Conservation (phyloP, 805 yeast species). For the Saturnispora mendoncae region DNA sequence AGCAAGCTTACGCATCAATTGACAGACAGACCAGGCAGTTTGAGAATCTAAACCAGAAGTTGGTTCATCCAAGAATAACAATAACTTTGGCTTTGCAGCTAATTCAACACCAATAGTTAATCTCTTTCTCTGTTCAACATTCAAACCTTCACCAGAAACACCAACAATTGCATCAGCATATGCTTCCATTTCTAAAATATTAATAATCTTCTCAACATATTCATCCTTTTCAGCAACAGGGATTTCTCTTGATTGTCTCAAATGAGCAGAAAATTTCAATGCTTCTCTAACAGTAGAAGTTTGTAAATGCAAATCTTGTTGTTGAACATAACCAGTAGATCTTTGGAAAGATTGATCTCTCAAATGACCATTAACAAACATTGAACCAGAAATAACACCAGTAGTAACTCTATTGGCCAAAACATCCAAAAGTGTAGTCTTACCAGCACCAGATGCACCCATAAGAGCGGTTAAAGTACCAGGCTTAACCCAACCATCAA, state of each 20-base stretch:
- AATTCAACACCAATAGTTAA: constrained; percentile 49
- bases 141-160: constrained; percentile 41
- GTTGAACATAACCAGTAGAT: constrained; percentile 51
- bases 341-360: constrained; percentile 43
- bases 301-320: constrained; percentile 47
- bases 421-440: constrained; percentile 46
- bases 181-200: constrained; percentile 40
- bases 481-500: constrained; percentile 79
- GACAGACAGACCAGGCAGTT: constrained; percentile 52
- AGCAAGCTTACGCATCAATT: constrained; percentile 43
- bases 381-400: constrained; percentile 52
- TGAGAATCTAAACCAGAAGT: constrained; percentile 54
- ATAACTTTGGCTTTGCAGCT: constrained; percentile 45
- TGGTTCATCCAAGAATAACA: constrained; percentile 52
- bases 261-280: constrained; percentile 40
- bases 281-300: constrained; percentile 49
- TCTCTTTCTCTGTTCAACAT: constrained; percentile 48
- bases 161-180: constrained; percentile 52
- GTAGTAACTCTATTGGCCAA: constrained; percentile 44
- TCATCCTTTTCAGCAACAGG: constrained; percentile 38
- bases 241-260: constrained; percentile 37
- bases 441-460: constrained; percentile 63
- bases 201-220: constrained; percentile 44
- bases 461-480: constrained; percentile 70
- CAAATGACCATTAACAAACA: constrained; percentile 46